These are phyloP conservation scores for Delitschia confertaspora DNA, from an alignment of 495 filamentous ascomycete species.

Conservation along the genomic window DNA sequence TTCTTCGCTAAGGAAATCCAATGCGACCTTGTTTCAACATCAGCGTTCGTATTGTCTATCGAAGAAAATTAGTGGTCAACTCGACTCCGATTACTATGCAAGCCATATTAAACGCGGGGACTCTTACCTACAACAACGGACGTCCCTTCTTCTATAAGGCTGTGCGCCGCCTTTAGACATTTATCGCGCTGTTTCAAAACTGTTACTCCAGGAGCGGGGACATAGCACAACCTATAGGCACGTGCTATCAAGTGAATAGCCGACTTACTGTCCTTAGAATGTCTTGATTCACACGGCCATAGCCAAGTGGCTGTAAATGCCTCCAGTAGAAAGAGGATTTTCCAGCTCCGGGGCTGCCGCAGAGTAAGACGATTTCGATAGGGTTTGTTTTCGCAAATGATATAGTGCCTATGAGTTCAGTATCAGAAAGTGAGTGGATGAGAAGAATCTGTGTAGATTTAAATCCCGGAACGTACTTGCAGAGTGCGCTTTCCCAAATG, in stretches of 20 bases:
- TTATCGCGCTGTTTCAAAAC: conserved; percentile 54
- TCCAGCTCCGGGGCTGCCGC: conserved; percentile 78
- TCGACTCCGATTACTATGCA: background rate
- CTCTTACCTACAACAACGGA: conserved; percentile 63
- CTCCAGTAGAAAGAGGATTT: conserved; percentile 88
- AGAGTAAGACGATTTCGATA: conserved; percentile 73
- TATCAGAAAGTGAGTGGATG: conserved; percentile 8
- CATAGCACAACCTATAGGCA: conserved; percentile 9
- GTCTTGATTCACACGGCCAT: conserved; percentile 86
- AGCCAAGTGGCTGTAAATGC: conserved; percentile 67
- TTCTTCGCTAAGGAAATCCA: conserved; percentile 70
- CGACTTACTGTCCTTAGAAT: conserved; percentile 60
- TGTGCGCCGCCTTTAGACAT: conserved; percentile 68
- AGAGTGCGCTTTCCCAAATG: conserved; percentile 28
- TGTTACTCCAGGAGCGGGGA: conserved; percentile 26
- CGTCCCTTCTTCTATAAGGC: conserved; percentile 52
- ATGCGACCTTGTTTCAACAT: conserved; percentile 58
- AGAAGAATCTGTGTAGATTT: conserved; percentile 16
- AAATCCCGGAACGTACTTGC: conserved; percentile 29
- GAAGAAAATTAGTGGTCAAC: conserved; percentile 6
- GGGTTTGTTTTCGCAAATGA: conserved; percentile 54
- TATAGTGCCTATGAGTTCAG: conserved; percentile 15
- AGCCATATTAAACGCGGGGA: background rate
- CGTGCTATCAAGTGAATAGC: conserved; percentile 9
- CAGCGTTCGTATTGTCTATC: conserved; percentile 87